Conservation (phyloP, 2,329 filamentous ascomycete genomes). For the Colletotrichum truncatum region DNA sequence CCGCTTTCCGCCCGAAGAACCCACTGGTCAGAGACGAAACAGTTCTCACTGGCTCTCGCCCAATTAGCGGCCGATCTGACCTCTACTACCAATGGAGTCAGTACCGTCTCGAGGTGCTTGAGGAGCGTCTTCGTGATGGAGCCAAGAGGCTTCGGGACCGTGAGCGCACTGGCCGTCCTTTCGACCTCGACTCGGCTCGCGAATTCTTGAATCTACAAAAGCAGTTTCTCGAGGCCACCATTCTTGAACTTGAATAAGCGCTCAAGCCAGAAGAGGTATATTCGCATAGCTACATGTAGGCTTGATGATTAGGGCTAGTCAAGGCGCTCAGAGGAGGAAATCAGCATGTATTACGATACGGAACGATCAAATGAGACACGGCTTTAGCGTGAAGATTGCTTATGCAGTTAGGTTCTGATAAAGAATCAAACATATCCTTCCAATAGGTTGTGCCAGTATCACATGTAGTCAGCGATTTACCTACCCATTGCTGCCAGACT, state of each 20-base stretch:
- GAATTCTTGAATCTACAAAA: not conserved
- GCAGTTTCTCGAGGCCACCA: not conserved
- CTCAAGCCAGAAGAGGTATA: not conserved
- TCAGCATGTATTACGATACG: too few relatives aligned
- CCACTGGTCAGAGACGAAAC: slow-evolving; percentile 66
- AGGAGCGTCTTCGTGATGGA: slow-evolving; percentile 55
- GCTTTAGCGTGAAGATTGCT: not conserved
- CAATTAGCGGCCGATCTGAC: slow-evolving; percentile 64
- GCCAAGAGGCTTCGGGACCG: not conserved
- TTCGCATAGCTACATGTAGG: not conserved
- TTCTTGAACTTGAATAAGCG: not conserved
- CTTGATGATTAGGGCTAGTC: too few relatives aligned
- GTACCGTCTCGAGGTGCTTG: slow-evolving; percentile 71
- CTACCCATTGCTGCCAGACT: too few relatives aligned
- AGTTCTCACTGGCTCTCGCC: slow-evolving; percentile 67
- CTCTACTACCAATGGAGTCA: slow-evolving; percentile 70
- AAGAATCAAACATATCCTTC: too few relatives aligned
- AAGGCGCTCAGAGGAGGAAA: too few relatives aligned
- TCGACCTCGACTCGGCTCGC: not conserved
- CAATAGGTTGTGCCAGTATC: too few relatives aligned
- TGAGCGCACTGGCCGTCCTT: not conserved
- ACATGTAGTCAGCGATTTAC: too few relatives aligned
- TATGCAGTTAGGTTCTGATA: not conserved
- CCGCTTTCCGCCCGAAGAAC: slow-evolving; percentile 69
- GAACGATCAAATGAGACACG: not conserved